phyloP scores from a whole-genome alignment of 2,329 filamentous ascomycete species.

The Cercospora sojina region DNA sequence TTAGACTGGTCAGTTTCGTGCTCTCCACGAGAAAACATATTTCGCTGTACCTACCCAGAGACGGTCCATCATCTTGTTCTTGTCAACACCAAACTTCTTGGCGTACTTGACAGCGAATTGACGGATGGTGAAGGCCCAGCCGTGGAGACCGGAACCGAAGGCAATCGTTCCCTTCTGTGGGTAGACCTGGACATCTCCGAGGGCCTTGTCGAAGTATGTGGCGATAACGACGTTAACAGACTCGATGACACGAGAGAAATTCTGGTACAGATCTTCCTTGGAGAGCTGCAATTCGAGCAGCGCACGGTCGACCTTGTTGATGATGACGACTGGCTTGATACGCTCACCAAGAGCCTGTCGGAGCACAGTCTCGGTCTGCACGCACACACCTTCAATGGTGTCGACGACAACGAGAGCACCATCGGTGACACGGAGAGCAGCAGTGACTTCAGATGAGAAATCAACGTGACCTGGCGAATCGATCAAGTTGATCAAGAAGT shows the following conservation, averaged over 20 bases:
- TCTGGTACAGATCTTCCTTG: constrained; percentile 99
- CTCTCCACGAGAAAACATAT: not conserved
- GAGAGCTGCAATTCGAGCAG: constrained; percentile 97
- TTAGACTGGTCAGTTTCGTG: constrained; percentile 23
- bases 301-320: constrained; percentile 99
- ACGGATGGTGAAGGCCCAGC: constrained; percentile 98
- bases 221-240: constrained; percentile 99
- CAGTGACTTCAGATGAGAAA: constrained; percentile 99
- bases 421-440: constrained; percentile 98
- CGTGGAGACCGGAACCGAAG: constrained; percentile 99
- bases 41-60: constrained; percentile 70
- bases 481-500: constrained; percentile 99
- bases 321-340: constrained; percentile 99
- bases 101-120: constrained; percentile 95
- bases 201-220: constrained; percentile 94
- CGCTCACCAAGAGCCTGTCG: constrained; percentile 99
- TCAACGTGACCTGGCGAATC: constrained; percentile 99
- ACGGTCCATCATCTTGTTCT: constrained; percentile 99
- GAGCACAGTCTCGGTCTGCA: constrained; percentile 99
- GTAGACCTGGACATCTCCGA: constrained; percentile 98
- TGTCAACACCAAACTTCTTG: constrained; percentile 99
- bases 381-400: constrained; percentile 99
- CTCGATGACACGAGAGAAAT: constrained; percentile 99
- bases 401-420: constrained; percentile 99
- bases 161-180: constrained; percentile 96